Base-by-base conservation (phyloP, 1,284 basidiomycete species). In the Rhodotorula sp. region DNA sequence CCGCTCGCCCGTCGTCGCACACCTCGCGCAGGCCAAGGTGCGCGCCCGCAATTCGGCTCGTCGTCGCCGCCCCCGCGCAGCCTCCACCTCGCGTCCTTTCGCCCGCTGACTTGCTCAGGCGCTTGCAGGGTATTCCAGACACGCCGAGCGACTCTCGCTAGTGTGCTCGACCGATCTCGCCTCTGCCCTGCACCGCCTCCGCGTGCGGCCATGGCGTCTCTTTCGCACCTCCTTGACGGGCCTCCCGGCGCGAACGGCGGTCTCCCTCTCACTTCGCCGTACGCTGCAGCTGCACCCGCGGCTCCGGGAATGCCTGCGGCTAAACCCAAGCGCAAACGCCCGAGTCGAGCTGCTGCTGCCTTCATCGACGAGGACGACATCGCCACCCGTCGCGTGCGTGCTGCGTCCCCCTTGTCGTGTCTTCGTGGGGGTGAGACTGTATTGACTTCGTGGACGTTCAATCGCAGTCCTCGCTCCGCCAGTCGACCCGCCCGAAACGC, bases 401-500 rank as follows among this genome's bases (percentile, higher is more conserved):
- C 45, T 34, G 34, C 34, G 34, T 34, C 53, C 17, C 13, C 21
- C 23, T 14, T 19, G 21, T 23, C 48, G 8, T 25, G 3, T 13
- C 4, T 9, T 10, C 21, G 34, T 34, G 34, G 5, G 34, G 34
- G 5, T 34, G 34, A 34, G 34, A 5, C 3, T 34, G 34, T 34
- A 34, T 34, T 34, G 34, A 34, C 34, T 3, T 5, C 5, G 34
- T 41, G 10, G 5, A 34, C 34, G 5, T 34, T 34, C 34, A 34
- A 2, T 34, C 53, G 4, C 63, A 72, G 70, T 72, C 70, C 9
- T 72, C 70, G 1, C 54, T 64, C 5, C 62, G 70, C 27, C 60
- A 65, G 60, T 66, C 66, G 7, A 66, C 67, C 4, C 61, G 63
- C 21, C 74, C 74, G 3, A 67, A 69, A 49, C 71, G 74, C 25